Base-by-base conservation (phyloP, 768 basidiomycete genomes). In the Strobilomyces echinocephalus region DNA sequence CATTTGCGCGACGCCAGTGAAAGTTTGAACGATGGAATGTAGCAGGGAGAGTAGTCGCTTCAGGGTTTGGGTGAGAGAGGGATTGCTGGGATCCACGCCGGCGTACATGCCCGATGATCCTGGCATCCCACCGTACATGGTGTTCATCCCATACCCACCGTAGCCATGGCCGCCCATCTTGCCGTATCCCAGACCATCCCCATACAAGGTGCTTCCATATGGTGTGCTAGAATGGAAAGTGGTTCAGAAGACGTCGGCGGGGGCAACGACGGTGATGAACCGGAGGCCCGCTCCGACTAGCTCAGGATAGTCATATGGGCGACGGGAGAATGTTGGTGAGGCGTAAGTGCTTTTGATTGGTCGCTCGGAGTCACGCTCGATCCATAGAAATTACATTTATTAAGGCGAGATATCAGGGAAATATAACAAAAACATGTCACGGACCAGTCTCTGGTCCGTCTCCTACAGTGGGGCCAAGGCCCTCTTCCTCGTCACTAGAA, bases 1-100 rank as follows among this genome's bases (percentile, higher is more conserved):
- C 84, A 99, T 95, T 69, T 98, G 95, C 0, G 95, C 87, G 57
- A 99, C 85, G 21, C 95, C 95, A 0, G 85, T 79, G 72, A 98
- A 95, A 5, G 95, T 97, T 63, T 92, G 90, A 42, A 99, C 95
- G 66, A 99, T 87, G 11, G 89, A 91, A 61, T 97, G 94, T 28
- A 99, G 77, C 52, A 99, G 84, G 28, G 88, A 79, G 64, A 2
- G 95, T 99, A 10, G 91, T 88, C 7, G 83, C 69, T 73, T 97
- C 93, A 97, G 85, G 0, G 89, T 84, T 64, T 94, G 91, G 0
- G 92, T 86, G 53, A 97, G 83, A 6, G 84, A 82, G 0, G 84
- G 80, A 38, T 79, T 70, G 59, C 73, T 69, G 44, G 80, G 73
- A 71, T 82, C 79, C 69, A 73, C 73, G 24, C 71, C 74, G 39